Evolutionary conservation across 116 monocot species (phyloP).

Genomic region (Papilionanthe hybrid): DNA sequence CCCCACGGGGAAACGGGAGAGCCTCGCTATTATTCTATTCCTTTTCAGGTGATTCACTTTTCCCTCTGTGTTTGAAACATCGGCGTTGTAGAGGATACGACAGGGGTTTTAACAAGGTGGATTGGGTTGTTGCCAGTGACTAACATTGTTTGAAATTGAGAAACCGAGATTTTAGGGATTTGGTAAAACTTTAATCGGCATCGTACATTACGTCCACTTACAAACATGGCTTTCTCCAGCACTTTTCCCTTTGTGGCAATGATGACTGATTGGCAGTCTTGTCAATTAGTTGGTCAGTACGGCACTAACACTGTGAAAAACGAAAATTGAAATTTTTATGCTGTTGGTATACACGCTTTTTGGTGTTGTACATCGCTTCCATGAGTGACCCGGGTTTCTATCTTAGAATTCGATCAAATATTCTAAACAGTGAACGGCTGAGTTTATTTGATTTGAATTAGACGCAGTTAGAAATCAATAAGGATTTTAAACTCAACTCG

Average conservation of each 20-base stretch:
- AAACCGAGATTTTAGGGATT: neutral
- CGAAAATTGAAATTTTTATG: too few species aligned
- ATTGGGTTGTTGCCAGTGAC: neutral
- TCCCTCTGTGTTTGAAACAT: neutral
- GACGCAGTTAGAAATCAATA: too few species aligned
- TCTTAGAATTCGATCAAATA: neutral
- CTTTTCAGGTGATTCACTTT: conserved; percentile 39
- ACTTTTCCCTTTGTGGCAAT: neutral
- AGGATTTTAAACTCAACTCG: too few species aligned
- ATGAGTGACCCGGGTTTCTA: too few species aligned
- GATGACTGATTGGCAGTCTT: neutral
- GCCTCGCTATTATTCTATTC: conserved; percentile 18
- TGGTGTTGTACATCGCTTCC: too few species aligned
- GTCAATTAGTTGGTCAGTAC: too few species aligned
- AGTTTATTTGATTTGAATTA: too few species aligned
- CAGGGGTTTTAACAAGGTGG: neutral
- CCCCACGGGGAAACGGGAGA: conserved; percentile 47
- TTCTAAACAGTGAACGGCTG: neutral
- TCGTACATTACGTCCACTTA: neutral
- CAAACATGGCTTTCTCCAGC: neutral
- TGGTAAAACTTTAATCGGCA: neutral
- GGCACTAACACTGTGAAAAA: too few species aligned
- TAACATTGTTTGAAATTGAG: neutral
- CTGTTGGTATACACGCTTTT: too few species aligned
- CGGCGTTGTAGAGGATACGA: neutral